Conservation (phyloP, 2,329 filamentous ascomycete species). For the Monosporascus sp. region DNA sequence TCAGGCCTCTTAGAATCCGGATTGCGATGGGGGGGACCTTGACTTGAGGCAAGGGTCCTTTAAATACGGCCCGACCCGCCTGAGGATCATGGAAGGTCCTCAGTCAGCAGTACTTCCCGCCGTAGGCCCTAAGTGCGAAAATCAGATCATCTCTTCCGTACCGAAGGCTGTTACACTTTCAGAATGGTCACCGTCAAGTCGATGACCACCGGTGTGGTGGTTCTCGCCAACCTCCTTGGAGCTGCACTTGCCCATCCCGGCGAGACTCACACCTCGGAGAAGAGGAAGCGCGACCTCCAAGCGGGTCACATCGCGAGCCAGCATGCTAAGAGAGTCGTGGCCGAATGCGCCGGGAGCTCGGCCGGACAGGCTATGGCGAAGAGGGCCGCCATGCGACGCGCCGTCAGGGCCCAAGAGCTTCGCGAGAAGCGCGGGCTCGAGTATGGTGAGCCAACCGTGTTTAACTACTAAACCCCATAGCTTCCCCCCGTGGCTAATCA, state of each 20-base stretch:
- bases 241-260: constrained; percentile 31
- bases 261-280: constrained; percentile 24
- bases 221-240: constrained; percentile 6
- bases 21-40: too few species aligned
- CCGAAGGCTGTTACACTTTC: background rate
- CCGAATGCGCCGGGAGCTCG: constrained; percentile 26
- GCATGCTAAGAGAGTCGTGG: constrained; percentile 28
- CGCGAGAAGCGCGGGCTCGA: constrained; percentile 27
- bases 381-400: constrained; percentile 30
- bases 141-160: background rate
- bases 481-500: background rate
- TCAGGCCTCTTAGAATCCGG: too few species aligned
- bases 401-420: constrained; percentile 26
- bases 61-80: too few species aligned
- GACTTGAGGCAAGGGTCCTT: too few species aligned
- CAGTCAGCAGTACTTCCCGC: background rate
- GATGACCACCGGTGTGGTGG: background rate
- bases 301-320: constrained; percentile 27
- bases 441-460: constrained; percentile 8
- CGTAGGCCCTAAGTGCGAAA: background rate
- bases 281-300: constrained; percentile 22
- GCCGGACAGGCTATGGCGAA: constrained; percentile 29
- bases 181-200: constrained; percentile 6
- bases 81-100: too few species aligned
- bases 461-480: background rate